These are phyloP conservation scores for Wallacemonas rigidus DNA, from an alignment of 208 protist species.

Conservation along the genomic window DNA sequence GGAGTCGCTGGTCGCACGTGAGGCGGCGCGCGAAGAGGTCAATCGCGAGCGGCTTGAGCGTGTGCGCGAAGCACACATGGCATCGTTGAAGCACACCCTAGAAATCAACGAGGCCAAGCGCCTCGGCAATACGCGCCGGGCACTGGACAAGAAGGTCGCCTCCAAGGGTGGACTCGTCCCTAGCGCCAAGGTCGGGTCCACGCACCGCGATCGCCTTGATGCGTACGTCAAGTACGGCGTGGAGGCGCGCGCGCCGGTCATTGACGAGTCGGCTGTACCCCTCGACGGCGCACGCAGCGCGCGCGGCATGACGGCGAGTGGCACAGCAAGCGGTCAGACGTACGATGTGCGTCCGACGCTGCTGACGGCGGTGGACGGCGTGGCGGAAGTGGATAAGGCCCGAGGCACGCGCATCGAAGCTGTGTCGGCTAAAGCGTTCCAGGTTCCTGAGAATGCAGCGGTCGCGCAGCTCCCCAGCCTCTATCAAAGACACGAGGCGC, in stretches of 20 bases:
- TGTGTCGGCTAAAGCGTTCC: conserved; percentile 47
- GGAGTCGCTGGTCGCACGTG: conserved; percentile 57
- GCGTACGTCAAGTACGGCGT: conserved; percentile 45
- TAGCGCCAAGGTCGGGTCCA: neutral
- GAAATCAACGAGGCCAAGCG: conserved; percentile 55
- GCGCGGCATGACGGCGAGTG: neutral
- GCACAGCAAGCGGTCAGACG: conserved; percentile 14
- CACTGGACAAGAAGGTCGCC: conserved; percentile 28
- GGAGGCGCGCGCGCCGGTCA: conserved; percentile 16
- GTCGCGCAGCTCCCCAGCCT: conserved; percentile 72
- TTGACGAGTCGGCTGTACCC: neutral
- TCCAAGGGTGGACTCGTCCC: conserved; percentile 18
- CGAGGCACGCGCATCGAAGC: conserved; percentile 51
- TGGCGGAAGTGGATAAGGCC: conserved; percentile 65
- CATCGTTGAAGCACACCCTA: conserved; percentile 43
- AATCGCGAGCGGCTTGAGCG: conserved; percentile 58
- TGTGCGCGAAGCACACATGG: conserved; percentile 57
- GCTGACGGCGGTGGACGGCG: conserved; percentile 49
- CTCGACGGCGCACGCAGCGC: neutral
- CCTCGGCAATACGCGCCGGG: conserved; percentile 28
- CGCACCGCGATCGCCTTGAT: conserved; percentile 44
- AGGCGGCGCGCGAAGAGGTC: conserved; percentile 60
- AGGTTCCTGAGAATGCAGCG: conserved; percentile 68
- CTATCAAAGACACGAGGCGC: conserved; percentile 81
- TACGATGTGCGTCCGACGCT: conserved; percentile 89